Evolutionary conservation across 495 filamentous ascomycete species (phyloP), one percentile per base, ranked within the genome.

Genomic region (Penicillium longicatenatum): DNA sequence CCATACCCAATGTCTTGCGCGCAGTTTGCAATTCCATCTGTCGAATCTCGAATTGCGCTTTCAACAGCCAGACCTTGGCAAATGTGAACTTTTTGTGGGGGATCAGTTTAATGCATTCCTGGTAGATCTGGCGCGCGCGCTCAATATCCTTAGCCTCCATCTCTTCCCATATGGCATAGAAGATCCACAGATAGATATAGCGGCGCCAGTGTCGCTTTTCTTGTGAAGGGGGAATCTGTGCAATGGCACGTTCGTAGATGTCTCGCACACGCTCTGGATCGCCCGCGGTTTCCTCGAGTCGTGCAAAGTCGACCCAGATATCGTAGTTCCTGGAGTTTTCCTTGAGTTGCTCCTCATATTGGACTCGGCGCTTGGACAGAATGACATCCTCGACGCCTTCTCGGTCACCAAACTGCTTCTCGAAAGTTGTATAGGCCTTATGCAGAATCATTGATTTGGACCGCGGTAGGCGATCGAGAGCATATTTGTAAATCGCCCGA

Each of bases 21-120:
- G 94, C 93, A 0, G 84, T 70, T 30, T 84, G 77, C 4, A 98
- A 79, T 52, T 96, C 82, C 70, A 87, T 83, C 67, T 97, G 94
- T 3, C 94, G 88, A 29, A 97, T 80, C 68, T 97, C 92, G 66
- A 97, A 97, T 55, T 96, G 90, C 9, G 93, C 93, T 65, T 91
- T 93, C 72, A 93, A 79, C 17, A 97, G 76, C 94, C 95, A 98
- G 52, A 98, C 79, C 68, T 98, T 98, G 70, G 92, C 91, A 70
- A 97, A 98, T 2, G 94, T 97, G 75, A 98, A 98, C 62, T 91
- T 89, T 71, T 96, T 95, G 76, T 98, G 93, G 0, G 94, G 95
- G 60, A 98, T 87, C 22, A 97, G 75, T 63, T 86, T 88, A 35
- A 98, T 75, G 58, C 90, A 96, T 60, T 93, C 89, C 55, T 89